Evolutionary conservation across 495 filamentous ascomycete species (phyloP).

Genomic region (Cryomyces antarcticus): DNA sequence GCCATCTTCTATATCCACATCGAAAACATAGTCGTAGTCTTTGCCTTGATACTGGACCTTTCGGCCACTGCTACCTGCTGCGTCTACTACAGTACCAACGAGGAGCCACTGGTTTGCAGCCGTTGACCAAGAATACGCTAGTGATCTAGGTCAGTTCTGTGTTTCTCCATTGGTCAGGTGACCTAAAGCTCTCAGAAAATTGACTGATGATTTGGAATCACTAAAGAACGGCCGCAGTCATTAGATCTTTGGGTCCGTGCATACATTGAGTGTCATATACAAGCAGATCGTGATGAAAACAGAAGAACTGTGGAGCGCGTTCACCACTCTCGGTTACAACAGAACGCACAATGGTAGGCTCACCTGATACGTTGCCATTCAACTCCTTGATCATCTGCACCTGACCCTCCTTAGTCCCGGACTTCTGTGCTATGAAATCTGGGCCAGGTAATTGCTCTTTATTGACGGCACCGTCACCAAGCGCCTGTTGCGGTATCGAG

Average conservation of each 20-base stretch:
- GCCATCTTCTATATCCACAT: conserved; percentile 93
- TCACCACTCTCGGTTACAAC: too few relatives aligned
- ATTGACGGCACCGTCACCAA: conserved; percentile 56
- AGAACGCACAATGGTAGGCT: too few relatives aligned
- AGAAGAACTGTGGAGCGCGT: too few relatives aligned
- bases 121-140: conserved; percentile 22
- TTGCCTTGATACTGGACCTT: conserved; percentile 60
- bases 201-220: too few relatives aligned
- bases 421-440: conserved; percentile 59
- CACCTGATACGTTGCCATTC: conserved; percentile 40
- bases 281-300: too few relatives aligned
- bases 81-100: conserved; percentile 84
- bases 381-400: conserved; percentile 72
- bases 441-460: conserved; percentile 77
- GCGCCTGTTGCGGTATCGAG: conserved; percentile 65
- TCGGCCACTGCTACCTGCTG: conserved; percentile 57
- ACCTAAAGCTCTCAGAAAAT: too few relatives aligned
- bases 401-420: conserved; percentile 83
- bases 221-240: too few relatives aligned
- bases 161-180: too few relatives aligned
- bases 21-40: conserved; percentile 95
- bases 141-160: too few relatives aligned
- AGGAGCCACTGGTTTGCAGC: conserved; percentile 53
- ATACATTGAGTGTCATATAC: too few relatives aligned
- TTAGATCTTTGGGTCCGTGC: too few relatives aligned